Conservation (phyloP, 2,329 filamentous ascomycete genomes). For the Diaporthe sp. region DNA sequence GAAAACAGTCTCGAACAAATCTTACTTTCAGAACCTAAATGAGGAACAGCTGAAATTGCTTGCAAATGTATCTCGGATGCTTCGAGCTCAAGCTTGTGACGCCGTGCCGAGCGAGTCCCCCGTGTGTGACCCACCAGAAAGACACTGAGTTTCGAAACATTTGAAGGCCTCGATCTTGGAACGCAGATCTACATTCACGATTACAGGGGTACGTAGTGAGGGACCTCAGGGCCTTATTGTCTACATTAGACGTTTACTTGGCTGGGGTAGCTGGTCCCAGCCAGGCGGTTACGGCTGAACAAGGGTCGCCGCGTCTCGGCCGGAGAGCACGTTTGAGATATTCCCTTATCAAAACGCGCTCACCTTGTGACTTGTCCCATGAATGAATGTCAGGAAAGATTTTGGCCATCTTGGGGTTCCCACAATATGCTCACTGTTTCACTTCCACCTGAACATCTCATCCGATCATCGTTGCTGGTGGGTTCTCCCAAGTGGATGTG, state of each 20-base stretch:
- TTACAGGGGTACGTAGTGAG: background rate
- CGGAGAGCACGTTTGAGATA: slow-evolving; percentile 26
- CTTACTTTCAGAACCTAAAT: background rate
- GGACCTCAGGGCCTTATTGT: background rate
- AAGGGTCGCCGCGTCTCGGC: background rate
- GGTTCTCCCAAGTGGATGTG: background rate
- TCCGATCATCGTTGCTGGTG: background rate
- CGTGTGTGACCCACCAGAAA: background rate
- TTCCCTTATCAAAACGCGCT: background rate
- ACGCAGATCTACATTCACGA: background rate
- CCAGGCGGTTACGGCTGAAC: background rate
- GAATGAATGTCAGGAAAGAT: background rate
- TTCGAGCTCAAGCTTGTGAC: background rate
- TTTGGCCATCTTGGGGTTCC: background rate
- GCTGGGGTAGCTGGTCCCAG: slow-evolving; percentile 9
- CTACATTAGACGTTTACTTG: background rate
- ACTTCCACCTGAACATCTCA: background rate
- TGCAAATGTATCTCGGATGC: background rate
- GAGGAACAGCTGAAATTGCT: background rate
- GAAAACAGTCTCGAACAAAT: slow-evolving; percentile 2
- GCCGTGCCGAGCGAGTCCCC: background rate
- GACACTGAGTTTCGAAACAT: slow-evolving; percentile 23
- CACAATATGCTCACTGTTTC: slow-evolving; percentile 28
- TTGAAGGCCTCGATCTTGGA: background rate
- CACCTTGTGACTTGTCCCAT: background rate